phyloP scores from a whole-genome alignment of 352 stramenopile genomes.

The Phytophthora capsici region DNA sequence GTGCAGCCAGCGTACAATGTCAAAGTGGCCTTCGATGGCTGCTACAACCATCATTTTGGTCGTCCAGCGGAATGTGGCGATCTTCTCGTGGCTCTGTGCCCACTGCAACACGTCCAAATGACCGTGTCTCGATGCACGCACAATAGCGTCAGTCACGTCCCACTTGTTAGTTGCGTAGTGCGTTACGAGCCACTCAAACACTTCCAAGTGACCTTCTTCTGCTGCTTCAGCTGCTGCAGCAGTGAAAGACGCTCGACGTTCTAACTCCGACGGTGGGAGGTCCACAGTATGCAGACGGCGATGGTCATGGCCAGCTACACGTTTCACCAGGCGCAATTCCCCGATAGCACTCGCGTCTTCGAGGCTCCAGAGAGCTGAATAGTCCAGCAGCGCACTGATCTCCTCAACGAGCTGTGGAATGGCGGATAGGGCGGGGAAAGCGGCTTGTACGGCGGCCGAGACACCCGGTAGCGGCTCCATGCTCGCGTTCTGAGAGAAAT shows the following conservation, averaged over 20 bases:
- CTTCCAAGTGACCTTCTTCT: conserved; percentile 21
- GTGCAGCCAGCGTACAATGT: conserved; percentile 44
- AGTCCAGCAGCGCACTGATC: conserved; percentile 35
- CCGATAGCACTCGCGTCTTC: conserved; percentile 34
- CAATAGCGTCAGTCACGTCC: conserved; percentile 36
- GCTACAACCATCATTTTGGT: conserved; percentile 50
- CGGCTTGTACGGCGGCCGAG: conserved; percentile 29
- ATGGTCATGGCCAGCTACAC: conserved; percentile 31
- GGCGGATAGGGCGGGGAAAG: conserved; percentile 30
- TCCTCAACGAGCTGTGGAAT: conserved; percentile 34
- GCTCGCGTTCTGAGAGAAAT: conserved; percentile 3
- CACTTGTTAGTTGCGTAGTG: conserved; percentile 21
- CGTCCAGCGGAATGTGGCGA: conserved; percentile 29
- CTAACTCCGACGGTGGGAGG: conserved; percentile 21
- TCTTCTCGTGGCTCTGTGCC: conserved; percentile 18
- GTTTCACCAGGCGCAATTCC: conserved; percentile 35
- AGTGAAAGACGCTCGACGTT: conserved; percentile 23
- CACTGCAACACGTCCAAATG: conserved; percentile 34
- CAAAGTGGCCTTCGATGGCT: conserved; percentile 49
- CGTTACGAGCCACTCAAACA: conserved; percentile 40
- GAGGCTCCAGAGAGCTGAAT: conserved; percentile 33
- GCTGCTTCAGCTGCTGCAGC: conserved; percentile 21
- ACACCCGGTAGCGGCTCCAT: conserved; percentile 24
- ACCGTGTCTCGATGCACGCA: conserved; percentile 33
- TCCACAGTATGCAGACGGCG: conserved; percentile 14